Conservation (phyloP, 805 yeast species). For the Tetrapisispora pingtungensis region DNA sequence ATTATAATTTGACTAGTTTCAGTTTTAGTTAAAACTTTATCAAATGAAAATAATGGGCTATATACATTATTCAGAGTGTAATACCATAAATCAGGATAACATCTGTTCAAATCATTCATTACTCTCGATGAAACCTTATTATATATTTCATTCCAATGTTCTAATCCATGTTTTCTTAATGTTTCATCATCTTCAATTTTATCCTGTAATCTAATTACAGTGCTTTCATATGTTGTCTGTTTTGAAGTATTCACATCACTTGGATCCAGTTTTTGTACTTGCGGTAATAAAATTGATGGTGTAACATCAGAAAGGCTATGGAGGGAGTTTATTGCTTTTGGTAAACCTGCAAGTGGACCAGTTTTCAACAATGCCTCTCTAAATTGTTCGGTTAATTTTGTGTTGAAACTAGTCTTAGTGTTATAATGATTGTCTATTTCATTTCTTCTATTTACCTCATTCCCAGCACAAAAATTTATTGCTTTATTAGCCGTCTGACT, state of each 20-base stretch:
- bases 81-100: conserved; percentile 81
- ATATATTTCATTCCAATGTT: conserved; percentile 67
- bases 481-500: conserved; percentile 15
- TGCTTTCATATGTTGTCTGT: neutral
- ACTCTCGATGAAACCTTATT: conserved; percentile 66
- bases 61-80: conserved; percentile 66
- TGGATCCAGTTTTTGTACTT: conserved; percentile 14
- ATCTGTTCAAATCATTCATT: conserved; percentile 50
- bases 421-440: conserved; percentile 15
- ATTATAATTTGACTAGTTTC: conserved; percentile 74
- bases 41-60: conserved; percentile 63
- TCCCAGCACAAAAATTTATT: conserved; percentile 9
- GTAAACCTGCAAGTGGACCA: conserved; percentile 73
- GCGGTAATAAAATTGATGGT: conserved; percentile 36
- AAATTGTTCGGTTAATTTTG: conserved; percentile 39
- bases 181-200: neutral
- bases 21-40: conserved; percentile 47
- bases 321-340: conserved; percentile 73
- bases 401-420: conserved; percentile 14
- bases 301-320: conserved; percentile 54
- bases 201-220: neutral
- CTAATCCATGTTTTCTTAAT: conserved; percentile 39
- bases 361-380: conserved; percentile 74
- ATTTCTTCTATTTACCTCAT: conserved; percentile 1
- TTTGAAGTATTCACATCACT: neutral